Evolutionary conservation across 768 basidiomycete genomes (phyloP).

Genomic region (Boletales sp.): DNA sequence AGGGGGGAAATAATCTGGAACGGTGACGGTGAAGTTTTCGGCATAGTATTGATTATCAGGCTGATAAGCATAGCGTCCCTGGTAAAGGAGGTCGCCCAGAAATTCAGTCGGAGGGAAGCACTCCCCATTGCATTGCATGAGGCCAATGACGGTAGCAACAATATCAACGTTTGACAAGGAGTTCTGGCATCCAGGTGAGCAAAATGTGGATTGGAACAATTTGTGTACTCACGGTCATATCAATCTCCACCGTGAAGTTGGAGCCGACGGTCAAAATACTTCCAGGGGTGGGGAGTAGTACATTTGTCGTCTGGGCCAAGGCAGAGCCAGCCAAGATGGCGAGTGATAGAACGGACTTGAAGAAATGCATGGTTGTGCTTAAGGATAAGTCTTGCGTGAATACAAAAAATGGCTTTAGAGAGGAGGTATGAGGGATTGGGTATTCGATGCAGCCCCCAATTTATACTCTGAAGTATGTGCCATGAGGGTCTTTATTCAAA

Average conservation of each 20-base stretch:
- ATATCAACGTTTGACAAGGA: constrained; percentile 22
- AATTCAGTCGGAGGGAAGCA: constrained; percentile 22
- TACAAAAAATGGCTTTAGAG: background rate
- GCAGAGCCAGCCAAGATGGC: constrained; percentile 8
- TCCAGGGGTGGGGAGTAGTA: constrained; percentile 2
- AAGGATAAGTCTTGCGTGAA: background rate
- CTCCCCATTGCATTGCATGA: constrained; percentile 21
- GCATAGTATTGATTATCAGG: constrained; percentile 8
- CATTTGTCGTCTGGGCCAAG: constrained; percentile 6
- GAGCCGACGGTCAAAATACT: constrained; percentile 1
- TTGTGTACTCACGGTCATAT: constrained; percentile 5
- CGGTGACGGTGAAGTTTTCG: constrained; percentile 31
- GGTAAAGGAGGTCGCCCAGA: constrained; percentile 33
- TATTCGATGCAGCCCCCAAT: background rate
- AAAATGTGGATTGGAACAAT: background rate
- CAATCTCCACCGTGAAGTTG: constrained; percentile 7
- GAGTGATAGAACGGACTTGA: constrained; percentile 14
- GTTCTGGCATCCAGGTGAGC: constrained; percentile 5
- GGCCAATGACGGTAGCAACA: constrained; percentile 31
- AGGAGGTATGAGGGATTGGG: background rate
- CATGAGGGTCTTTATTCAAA: too few species aligned
- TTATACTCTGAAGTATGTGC: too few species aligned
- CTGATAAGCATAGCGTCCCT: constrained; percentile 30
- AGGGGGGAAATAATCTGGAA: constrained; percentile 23
- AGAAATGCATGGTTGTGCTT: constrained; percentile 12